Conservation (phyloP, 2,329 filamentous ascomycete species). For the Diaporthe batatas region DNA sequence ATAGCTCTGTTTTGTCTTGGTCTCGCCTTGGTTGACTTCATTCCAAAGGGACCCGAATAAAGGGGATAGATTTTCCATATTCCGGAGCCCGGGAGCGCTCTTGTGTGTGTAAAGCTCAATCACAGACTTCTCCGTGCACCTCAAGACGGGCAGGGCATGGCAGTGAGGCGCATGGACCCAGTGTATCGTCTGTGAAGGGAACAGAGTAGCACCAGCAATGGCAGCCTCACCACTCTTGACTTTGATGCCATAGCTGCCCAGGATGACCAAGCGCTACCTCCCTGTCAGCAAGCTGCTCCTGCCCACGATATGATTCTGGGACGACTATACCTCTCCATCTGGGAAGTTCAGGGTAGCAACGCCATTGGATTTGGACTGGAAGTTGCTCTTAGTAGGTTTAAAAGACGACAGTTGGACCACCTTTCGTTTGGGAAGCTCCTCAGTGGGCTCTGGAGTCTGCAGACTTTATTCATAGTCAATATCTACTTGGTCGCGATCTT, state of each 20-base stretch:
- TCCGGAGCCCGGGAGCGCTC: constrained; percentile 61
- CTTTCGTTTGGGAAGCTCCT: constrained; percentile 43
- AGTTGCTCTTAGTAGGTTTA: constrained; percentile 59
- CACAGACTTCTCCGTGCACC: constrained; percentile 62
- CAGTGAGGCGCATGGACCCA: constrained; percentile 77
- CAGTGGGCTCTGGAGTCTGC: constrained; percentile 45
- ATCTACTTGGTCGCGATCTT: not conserved
- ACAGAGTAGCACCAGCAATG: constrained; percentile 74
- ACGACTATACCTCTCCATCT: constrained; percentile 62
- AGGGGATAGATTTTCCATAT: constrained; percentile 72
- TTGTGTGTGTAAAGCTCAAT: constrained; percentile 71
- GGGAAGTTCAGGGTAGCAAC: constrained; percentile 58
- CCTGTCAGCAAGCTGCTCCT: constrained; percentile 39
- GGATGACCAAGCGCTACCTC: constrained; percentile 69
- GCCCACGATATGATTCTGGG: not conserved
- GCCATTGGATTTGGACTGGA: constrained; percentile 55
- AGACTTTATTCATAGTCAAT: constrained; percentile 34
- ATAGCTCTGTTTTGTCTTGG: constrained; percentile 28
- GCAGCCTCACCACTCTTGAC: constrained; percentile 73
- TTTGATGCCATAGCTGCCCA: constrained; percentile 77
- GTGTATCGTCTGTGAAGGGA: constrained; percentile 58
- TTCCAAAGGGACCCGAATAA: constrained; percentile 78
- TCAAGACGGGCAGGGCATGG: constrained; percentile 77
- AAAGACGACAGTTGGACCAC: constrained; percentile 60
- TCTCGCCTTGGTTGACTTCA: constrained; percentile 48